Conservation (phyloP, 2,329 filamentous ascomycete genomes). For the Aureobasidium sp. region DNA sequence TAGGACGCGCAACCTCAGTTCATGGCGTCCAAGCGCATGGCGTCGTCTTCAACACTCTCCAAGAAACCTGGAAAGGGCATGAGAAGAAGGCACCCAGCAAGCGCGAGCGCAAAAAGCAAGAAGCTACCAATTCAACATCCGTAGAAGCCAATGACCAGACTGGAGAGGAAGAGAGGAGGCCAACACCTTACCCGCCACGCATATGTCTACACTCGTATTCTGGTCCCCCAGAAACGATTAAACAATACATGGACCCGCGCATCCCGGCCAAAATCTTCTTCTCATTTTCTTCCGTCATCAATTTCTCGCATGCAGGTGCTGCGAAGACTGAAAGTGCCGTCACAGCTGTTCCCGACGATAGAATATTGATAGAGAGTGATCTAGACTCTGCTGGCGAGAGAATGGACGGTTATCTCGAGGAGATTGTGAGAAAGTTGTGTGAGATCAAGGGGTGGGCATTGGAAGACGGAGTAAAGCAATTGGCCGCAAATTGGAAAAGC, state of each 20-base stretch:
- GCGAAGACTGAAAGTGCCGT: constrained; percentile 58
- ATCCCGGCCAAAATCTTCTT: constrained; percentile 75
- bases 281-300: constrained; percentile 80
- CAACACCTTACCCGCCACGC: constrained; percentile 65
- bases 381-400: constrained; percentile 68
- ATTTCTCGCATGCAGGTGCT: constrained; percentile 51
- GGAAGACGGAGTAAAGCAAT: constrained; percentile 56
- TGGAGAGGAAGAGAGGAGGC: neutral
- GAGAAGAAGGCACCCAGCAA: constrained; percentile 55
- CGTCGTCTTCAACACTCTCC: constrained; percentile 55
- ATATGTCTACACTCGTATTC: constrained; percentile 94
- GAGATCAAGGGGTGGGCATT: constrained; percentile 68
- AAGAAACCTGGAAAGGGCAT: constrained; percentile 60
- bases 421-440: constrained; percentile 69
- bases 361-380: constrained; percentile 83
- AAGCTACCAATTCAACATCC: constrained; percentile 12
- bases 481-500: constrained; percentile 66
- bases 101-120: constrained; percentile 38
- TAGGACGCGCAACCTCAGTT: constrained; percentile 56
- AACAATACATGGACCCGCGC: constrained; percentile 64
- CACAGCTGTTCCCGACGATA: constrained; percentile 63
- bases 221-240: constrained; percentile 63
- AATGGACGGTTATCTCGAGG: constrained; percentile 72
- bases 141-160: neutral
- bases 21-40: constrained; percentile 74